Conservation (phyloP, 768 basidiomycete species). For the Kwoniella heveanensis region DNA sequence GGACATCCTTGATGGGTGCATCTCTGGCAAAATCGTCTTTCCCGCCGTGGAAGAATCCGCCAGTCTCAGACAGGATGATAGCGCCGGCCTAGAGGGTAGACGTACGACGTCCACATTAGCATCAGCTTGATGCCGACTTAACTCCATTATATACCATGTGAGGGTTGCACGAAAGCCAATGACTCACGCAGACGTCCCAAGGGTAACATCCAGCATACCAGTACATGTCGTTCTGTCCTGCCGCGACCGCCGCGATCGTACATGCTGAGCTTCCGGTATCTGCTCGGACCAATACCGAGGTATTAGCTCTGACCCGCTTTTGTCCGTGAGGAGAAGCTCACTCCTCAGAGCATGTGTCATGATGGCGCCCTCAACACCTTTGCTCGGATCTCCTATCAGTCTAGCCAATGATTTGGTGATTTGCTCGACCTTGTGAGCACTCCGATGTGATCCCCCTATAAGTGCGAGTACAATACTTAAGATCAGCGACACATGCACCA, state of each 20-base stretch:
- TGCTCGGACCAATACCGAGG: too few species aligned
- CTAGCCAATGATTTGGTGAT: conserved; percentile 70
- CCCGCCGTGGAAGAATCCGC: conserved; percentile 73
- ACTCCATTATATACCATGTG: too few species aligned
- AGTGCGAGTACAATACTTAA: too few species aligned
- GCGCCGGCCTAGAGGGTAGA: conserved; percentile 67
- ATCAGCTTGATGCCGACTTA: too few species aligned
- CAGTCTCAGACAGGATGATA: conserved; percentile 86
- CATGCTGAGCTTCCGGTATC: conserved; percentile 24
- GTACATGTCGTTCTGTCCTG: conserved; percentile 85
- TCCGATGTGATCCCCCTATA: conserved; percentile 64
- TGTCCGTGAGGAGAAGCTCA: too few species aligned
- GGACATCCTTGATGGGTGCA: conserved; percentile 51
- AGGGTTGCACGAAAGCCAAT: background rate
- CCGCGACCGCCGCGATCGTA: conserved; percentile 68
- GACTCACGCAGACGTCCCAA: conserved; percentile 78
- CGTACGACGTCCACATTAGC: too few species aligned
- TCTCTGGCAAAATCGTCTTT: conserved; percentile 56
- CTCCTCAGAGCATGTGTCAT: conserved; percentile 82
- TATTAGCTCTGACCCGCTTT: too few species aligned
- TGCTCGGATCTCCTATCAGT: conserved; percentile 70
- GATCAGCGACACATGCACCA: conserved; percentile 1
- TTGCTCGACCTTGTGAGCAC: conserved; percentile 60
- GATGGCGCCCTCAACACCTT: conserved; percentile 67
- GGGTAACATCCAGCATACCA: conserved; percentile 69